Evolutionary conservation across 176 grass and related monocot genomes (phyloP), one percentile per base, ranked within the genome.

Genomic region (Eleusine coracana): DNA sequence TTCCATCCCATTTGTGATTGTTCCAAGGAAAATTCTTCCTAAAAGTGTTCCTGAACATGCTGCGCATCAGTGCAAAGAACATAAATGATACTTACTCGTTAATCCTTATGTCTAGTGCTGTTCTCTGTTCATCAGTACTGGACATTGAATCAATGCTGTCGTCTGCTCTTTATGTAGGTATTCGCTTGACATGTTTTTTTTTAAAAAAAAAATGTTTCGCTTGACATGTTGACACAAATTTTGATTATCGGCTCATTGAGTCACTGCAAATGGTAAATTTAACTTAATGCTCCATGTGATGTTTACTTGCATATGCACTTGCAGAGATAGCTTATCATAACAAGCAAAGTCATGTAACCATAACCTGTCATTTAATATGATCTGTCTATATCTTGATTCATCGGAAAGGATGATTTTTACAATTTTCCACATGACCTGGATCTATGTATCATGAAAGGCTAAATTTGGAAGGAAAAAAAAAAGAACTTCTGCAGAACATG

Each of bases 381-480:
- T 76, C 16, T 76, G 7, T 64, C 66, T 54, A 49, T 50, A 70
- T 76, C 16, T 61, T 46, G 75, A 8, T 70, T 52, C 41, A 82
- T 82, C n/a, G 50, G 18, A 61, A 87, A 76, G n/a, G 2, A 76
- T 15, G 14, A 7, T 50, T 21, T 29, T 46, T 17, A 61, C 1
- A 46, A 81, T 28, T 84, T 75, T 56, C 49, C 39, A 37, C 15
- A 55, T 18, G 27, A 55, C 6, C 58, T 70, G 44, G 18, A 73
- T 10, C 38, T 72, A 3, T 12, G 37, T 52, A 46, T 14, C 15
- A 44, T 17, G 41, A 21, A 50, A 48, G 4, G 11, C 5, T 79
- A 18, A 41, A 63, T 75, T 37, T 80, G 44, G 5, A 39, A 74
- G 50, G 51, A 84, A 77, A 55, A 62, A 84, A 71, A 65, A 21